Evolutionary conservation across 2,329 filamentous ascomycete genomes (phyloP).

Genomic region (Clonostachys sp.): DNA sequence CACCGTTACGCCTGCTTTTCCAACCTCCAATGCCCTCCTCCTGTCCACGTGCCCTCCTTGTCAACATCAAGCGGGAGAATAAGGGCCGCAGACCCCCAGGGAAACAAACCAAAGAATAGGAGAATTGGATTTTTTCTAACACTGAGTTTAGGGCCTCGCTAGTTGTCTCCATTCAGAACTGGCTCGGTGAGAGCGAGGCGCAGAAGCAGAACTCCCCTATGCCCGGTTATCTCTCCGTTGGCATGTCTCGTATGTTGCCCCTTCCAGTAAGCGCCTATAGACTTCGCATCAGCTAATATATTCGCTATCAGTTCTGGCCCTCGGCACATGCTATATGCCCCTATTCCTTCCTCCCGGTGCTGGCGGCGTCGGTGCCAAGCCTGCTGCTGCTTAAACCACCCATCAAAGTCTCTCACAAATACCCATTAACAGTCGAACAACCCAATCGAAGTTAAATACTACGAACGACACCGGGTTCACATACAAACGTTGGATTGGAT

Average conservation of each 20-base stretch:
- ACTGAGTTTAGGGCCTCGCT: slow-evolving; percentile 56
- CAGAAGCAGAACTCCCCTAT: slow-evolving; percentile 60
- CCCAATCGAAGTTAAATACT: too few species aligned
- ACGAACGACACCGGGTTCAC: background rate
- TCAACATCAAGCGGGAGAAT: background rate
- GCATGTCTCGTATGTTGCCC: slow-evolving; percentile 66
- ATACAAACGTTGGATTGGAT: too few species aligned
- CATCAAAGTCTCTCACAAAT: too few species aligned
- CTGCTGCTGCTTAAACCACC: too few species aligned
- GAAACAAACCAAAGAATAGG: background rate
- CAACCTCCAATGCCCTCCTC: background rate
- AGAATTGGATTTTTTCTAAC: too few species aligned
- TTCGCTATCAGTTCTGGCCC: slow-evolving; percentile 49
- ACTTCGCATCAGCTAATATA: background rate
- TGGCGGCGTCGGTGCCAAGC: background rate
- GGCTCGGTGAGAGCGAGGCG: slow-evolving; percentile 71
- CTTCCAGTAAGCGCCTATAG: background rate
- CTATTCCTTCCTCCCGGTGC: slow-evolving; percentile 40
- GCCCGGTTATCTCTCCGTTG: slow-evolving; percentile 66
- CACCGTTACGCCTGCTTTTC: background rate
- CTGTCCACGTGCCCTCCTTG: background rate
- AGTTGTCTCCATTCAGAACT: slow-evolving; percentile 69
- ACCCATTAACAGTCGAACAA: too few species aligned
- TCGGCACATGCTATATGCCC: slow-evolving; percentile 46
- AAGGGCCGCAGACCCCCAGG: background rate